These are phyloP conservation scores for Hypoxylon fragiforme DNA, from an alignment of 495 filamentous ascomycete genomes.

Conservation along the genomic window DNA sequence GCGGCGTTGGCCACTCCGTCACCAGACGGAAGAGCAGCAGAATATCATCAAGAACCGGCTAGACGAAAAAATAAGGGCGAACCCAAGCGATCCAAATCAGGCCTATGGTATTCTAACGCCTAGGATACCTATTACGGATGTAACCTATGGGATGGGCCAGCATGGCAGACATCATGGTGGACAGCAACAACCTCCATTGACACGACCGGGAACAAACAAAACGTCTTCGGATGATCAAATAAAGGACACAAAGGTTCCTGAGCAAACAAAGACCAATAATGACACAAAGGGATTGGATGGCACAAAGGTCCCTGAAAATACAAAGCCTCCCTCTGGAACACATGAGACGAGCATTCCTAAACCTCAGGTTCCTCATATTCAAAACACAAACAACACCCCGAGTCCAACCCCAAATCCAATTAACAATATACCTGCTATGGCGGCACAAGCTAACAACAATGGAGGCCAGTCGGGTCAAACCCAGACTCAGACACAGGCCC, in stretches of 20 bases:
- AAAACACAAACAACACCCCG: neutral
- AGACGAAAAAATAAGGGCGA: constrained; percentile 19
- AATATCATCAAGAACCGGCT: constrained; percentile 17
- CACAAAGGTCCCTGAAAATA: constrained; percentile 1
- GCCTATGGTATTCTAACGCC: constrained; percentile 30
- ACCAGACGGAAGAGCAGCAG: constrained; percentile 6
- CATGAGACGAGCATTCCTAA: too few species aligned
- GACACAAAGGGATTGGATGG: neutral
- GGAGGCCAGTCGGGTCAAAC: too few species aligned
- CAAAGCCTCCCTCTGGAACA: constrained; percentile 7
- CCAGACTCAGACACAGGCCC: neutral
- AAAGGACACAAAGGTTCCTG: constrained; percentile 5
- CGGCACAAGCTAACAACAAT: too few species aligned
- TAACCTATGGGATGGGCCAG: too few species aligned
- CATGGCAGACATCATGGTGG: too few species aligned
- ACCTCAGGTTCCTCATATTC: too few species aligned
- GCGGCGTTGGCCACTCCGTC: constrained; percentile 33
- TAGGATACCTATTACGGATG: constrained; percentile 11
- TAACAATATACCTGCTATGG: neutral
- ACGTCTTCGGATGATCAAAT: constrained; percentile 1
- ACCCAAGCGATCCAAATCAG: constrained; percentile 21
- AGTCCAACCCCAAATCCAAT: neutral
- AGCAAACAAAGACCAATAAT: neutral
- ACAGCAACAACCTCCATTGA: neutral
- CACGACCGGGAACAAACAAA: constrained; percentile 5